These are phyloP conservation scores for Mortierella antarctica DNA, from an alignment of 192 early-diverging fungal genomes.

Conservation along the genomic window DNA sequence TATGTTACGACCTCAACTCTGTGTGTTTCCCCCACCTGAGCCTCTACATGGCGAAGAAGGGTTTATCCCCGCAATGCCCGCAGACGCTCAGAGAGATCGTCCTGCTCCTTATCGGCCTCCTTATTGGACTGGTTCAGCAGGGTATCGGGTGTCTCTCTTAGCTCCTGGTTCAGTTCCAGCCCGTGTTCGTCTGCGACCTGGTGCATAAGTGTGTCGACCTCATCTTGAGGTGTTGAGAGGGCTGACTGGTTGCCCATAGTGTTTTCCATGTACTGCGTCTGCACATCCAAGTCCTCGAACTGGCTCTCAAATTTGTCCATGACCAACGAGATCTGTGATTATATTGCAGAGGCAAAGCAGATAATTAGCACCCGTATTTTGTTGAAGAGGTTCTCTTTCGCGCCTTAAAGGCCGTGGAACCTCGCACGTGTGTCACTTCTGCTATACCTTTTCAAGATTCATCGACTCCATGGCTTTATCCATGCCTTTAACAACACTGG, in stretches of 20 bases:
- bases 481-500: constrained; percentile 91
- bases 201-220: constrained; percentile 95
- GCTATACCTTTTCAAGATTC: constrained; percentile 92
- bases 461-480: constrained; percentile 94
- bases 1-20: too few species aligned
- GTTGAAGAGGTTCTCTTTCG: neutral
- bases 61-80: constrained; percentile 59
- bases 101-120: constrained; percentile 61
- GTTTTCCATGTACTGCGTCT: constrained; percentile 96
- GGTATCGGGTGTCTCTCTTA: constrained; percentile 66
- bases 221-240: constrained; percentile 86
- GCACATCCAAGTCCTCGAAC: constrained; percentile 98
- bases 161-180: constrained; percentile 83
- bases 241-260: constrained; percentile 91
- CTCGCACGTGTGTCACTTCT: neutral
- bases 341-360: neutral
- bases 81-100: constrained; percentile 57
- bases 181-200: constrained; percentile 97
- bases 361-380: neutral
- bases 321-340: constrained; percentile 85
- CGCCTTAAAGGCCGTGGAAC: neutral
- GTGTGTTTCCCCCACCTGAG: too few species aligned
- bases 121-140: constrained; percentile 52
- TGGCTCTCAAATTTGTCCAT: constrained; percentile 99
- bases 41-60: neutral